phyloP scores from a whole-genome alignment of 2,329 filamentous ascomycete species.

The Akanthomyces lecanii region DNA sequence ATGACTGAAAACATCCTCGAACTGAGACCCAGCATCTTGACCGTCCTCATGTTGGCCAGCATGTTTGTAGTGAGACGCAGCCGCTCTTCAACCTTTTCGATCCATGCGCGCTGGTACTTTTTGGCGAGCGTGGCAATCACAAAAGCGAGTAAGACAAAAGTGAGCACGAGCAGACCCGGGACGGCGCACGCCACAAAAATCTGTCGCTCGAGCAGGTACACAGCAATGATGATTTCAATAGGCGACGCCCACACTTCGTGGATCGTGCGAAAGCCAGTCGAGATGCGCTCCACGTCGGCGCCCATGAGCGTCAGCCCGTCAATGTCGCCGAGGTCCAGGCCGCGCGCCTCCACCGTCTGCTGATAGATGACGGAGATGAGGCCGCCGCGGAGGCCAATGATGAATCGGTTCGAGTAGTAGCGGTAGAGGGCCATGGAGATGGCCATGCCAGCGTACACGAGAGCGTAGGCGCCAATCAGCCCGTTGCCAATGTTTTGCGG shows the following conservation, averaged over 20 bases:
- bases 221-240: conserved; percentile 40
- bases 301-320: conserved; percentile 38
- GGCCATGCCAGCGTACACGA: conserved; percentile 40
- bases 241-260: conserved; percentile 40
- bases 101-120: conserved; percentile 23
- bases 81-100: conserved; percentile 28
- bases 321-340: conserved; percentile 1
- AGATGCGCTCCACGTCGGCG: conserved; percentile 40
- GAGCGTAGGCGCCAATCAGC: conserved; percentile 35
- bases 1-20: conserved; percentile 20
- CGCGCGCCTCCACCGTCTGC: not conserved
- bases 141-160: conserved; percentile 21
- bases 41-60: conserved; percentile 28
- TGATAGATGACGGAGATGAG: conserved; percentile 8
- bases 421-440: not conserved
- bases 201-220: conserved; percentile 42
- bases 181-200: conserved; percentile 42
- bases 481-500: conserved; percentile 26
- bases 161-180: conserved; percentile 35
- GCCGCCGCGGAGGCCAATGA: not conserved
- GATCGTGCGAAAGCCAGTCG: conserved; percentile 30
- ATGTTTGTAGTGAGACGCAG: conserved; percentile 26
- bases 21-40: conserved; percentile 30
- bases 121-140: conserved; percentile 20
- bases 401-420: conserved; percentile 6